Evolutionary conservation across 139 green algal species (phyloP).

Genomic region (Pycnococcus provasolii): DNA sequence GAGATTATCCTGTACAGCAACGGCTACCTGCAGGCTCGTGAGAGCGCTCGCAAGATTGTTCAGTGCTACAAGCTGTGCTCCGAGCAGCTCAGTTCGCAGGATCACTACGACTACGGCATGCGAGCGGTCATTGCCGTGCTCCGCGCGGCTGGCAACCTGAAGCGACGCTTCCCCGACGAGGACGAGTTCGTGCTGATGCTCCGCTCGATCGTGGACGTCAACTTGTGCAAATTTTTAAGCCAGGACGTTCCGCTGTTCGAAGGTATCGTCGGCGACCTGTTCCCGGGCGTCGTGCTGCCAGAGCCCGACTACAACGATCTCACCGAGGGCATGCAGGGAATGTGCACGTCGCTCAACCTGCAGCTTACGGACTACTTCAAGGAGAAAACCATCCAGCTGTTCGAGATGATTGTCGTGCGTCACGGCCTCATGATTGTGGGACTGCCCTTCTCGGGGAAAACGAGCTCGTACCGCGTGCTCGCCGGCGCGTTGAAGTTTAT

Average conservation of each 20-base stretch:
- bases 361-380: conserved; percentile 56
- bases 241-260: conserved; percentile 62
- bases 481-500: conserved; percentile 45
- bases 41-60: conserved; percentile 37
- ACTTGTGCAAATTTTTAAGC: conserved; percentile 71
- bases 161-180: conserved; percentile 34
- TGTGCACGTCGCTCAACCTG: conserved; percentile 48
- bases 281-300: conserved; percentile 49
- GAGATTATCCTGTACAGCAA: conserved; percentile 38
- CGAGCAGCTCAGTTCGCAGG: conserved; percentile 37
- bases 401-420: conserved; percentile 74
- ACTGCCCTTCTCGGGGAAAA: conserved; percentile 45
- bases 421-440: conserved; percentile 50
- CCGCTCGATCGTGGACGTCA: conserved; percentile 41
- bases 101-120: conserved; percentile 43
- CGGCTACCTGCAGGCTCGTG: conserved; percentile 34
- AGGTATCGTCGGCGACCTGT: conserved; percentile 45
- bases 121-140: conserved; percentile 40
- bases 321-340: conserved; percentile 28
- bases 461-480: conserved; percentile 39
- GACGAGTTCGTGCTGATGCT: conserved; percentile 42
- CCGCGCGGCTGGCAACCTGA: conserved; percentile 35
- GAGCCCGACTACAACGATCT: conserved; percentile 39
- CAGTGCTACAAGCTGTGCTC: conserved; percentile 35
- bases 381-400: conserved; percentile 66